Conservation (phyloP, 192 early-diverging fungal genomes). For the Coemansia sp. region DNA sequence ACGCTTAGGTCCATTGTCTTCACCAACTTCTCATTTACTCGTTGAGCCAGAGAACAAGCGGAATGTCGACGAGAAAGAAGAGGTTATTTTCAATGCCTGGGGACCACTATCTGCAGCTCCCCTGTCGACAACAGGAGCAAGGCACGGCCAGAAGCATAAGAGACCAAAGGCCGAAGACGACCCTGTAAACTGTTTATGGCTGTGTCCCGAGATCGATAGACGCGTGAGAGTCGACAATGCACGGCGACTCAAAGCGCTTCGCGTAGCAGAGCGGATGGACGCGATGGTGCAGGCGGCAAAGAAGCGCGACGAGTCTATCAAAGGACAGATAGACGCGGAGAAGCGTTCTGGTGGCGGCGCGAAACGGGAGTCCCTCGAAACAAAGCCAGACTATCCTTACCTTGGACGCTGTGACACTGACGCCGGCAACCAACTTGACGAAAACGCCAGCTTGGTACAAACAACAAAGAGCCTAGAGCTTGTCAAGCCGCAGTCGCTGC, state of each 20-base stretch:
- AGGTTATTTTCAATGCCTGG: conserved; percentile 20
- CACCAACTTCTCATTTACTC: background rate
- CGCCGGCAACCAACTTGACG: background rate
- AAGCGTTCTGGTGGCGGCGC: background rate
- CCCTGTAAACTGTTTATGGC: conserved; percentile 20
- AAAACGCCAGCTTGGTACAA: no score
- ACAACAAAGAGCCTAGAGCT: conserved; percentile 25
- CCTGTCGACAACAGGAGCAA: background rate
- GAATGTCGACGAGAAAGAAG: conserved; percentile 4
- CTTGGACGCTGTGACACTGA: background rate
- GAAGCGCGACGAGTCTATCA: conserved; percentile 1
- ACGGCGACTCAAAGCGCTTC: conserved; percentile 22
- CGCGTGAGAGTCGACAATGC: conserved; percentile 7
- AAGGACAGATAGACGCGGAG: background rate
- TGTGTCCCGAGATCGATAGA: conserved; percentile 31
- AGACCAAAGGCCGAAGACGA: background rate
- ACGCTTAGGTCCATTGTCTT: background rate
- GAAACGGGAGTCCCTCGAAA: background rate
- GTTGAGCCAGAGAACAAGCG: background rate
- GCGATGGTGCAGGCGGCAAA: conserved; percentile 23
- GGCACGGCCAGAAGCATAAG: background rate
- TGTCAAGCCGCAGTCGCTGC: conserved; percentile 35
- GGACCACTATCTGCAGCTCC: conserved; percentile 10
- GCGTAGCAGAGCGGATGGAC: conserved; percentile 21
- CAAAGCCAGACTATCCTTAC: background rate